Base-by-base conservation (phyloP, 306 rosid species). In the Argentina anserina region DNA sequence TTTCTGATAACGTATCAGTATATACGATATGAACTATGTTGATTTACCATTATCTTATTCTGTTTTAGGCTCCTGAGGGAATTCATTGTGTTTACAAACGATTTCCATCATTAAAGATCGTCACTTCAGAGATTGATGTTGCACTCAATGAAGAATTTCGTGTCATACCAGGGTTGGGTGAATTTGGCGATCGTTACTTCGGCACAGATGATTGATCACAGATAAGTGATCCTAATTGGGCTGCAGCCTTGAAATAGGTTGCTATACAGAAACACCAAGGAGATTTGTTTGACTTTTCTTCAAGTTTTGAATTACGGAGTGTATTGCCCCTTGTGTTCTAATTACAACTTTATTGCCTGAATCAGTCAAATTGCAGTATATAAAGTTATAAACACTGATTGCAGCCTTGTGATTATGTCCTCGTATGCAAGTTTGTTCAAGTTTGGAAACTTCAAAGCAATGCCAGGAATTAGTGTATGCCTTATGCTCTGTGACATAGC, bases 101-200 rank as follows among this genome's bases (percentile, higher is more conserved):
- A 81, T 91, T 89, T 69, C 98, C 97, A 39, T 75, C 91, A 28
- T 83, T 94, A 79, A 91, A 94, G 83, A 94, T 94, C 25, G 98
- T 94, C 42, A 91, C 98, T 64, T 94, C 98, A 21, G 97, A 94
- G 92, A 94, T 94, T 58, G 98, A 94, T 74, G 91, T 61, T 63
- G 84, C 87, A 5, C 61, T 94, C 76, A 91, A 94, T 13, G 91
- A 89, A 15, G 97, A 86, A 76, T 91, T 74, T 33, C 98, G 95
- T 36, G 98, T 94, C 72, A 87, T 94, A 76, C 98, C 96, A 0
- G 97, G 97, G 52, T 7, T 94, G 86, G 98, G 97, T 1, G 97
- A 94, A 81, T 94, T 94, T 64, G 98, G 98, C 2, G 98, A 91
- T 80, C 96, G 97, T 47, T 93, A 93, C 79, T 93, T 93, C 26